Base-by-base conservation (phyloP, 1,284 basidiomycete genomes). In the Erythrobasidium hasegawianum region DNA sequence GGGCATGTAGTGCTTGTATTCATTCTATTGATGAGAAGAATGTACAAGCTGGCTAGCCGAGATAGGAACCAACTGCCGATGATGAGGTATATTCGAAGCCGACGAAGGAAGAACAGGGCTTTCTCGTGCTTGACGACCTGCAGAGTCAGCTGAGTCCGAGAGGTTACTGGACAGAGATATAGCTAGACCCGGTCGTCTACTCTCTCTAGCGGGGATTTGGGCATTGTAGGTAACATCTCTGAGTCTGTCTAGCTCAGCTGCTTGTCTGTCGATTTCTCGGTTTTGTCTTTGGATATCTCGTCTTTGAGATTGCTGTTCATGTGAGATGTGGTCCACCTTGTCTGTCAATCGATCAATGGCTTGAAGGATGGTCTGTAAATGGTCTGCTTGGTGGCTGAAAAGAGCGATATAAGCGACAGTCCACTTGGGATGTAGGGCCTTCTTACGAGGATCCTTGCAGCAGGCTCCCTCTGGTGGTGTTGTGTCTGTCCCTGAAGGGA, bases 231-330 rank as follows among this genome's bases (percentile, higher is more conserved):
- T 11, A 11, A 5, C 11, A 11, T 20, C 50, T 39, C 53, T 49
- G 2, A 62, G 52, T 8, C 33, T 18, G n/a, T 43, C 41, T 29
- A 62, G 22, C 33, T 62, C 59, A 22, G 24, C 47, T 1, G 33
- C 47, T 24, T 62, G 59, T 29, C 39, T 62, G 18, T 40, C 38
- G n/a, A 62, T 50, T 24, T 62, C 59, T 40, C 53, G 16, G 22
- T 39, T 39, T 14, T 62, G 59, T 41, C 53, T 26, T 16, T 24
- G 33, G 10, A 53, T 26, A 8, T 62, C 59, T 29, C 45, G 50
- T 26, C 40, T 26, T 24, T 62, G 59, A 22, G 38, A 39, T 11
- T 13, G 16, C 13, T 62, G 59, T n/a, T 62, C 50, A 26, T 16
- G 40, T 18, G 49, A 54, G 29, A 62, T 39, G 22, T 40, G 22